Conservation (phyloP, 805 yeast genomes). For the Monosporozyma solicola region DNA sequence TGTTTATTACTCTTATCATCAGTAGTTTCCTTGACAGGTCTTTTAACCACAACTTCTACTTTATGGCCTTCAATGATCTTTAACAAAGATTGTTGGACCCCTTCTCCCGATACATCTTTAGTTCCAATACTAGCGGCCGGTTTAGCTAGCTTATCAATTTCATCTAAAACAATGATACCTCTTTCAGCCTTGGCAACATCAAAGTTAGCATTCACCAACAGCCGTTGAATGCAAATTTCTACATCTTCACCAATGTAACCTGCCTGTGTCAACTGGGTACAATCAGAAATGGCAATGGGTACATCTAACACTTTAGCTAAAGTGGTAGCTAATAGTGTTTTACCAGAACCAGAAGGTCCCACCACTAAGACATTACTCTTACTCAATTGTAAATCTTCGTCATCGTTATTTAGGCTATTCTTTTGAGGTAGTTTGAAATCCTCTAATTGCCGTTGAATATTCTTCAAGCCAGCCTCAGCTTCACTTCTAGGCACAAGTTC, state of each 20-base stretch:
- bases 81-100: slow-evolving; percentile 52
- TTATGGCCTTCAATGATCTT: slow-evolving; percentile 51
- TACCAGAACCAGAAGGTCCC: slow-evolving; percentile 59
- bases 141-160: slow-evolving; percentile 48
- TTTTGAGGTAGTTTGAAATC: not conserved
- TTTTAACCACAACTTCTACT: slow-evolving; percentile 40
- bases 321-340: slow-evolving; percentile 48
- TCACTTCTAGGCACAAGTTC: slow-evolving; percentile 20
- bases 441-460: slow-evolving; percentile 25
- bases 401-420: slow-evolving; percentile 19
- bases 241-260: slow-evolving; percentile 62
- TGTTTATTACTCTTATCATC: slow-evolving; percentile 26
- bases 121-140: slow-evolving; percentile 39
- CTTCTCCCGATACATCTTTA: slow-evolving; percentile 55
- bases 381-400: slow-evolving; percentile 39
- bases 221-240: slow-evolving; percentile 46
- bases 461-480: slow-evolving; percentile 23
- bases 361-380: slow-evolving; percentile 47
- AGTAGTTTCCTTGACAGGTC: slow-evolving; percentile 28
- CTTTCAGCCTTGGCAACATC: slow-evolving; percentile 45
- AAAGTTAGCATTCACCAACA: slow-evolving; percentile 41
- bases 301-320: slow-evolving; percentile 44
- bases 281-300: slow-evolving; percentile 52
- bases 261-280: slow-evolving; percentile 55
- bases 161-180: slow-evolving; percentile 54